Base-by-base conservation (phyloP, 805 yeast species). In the Saturnispora besseyi region DNA sequence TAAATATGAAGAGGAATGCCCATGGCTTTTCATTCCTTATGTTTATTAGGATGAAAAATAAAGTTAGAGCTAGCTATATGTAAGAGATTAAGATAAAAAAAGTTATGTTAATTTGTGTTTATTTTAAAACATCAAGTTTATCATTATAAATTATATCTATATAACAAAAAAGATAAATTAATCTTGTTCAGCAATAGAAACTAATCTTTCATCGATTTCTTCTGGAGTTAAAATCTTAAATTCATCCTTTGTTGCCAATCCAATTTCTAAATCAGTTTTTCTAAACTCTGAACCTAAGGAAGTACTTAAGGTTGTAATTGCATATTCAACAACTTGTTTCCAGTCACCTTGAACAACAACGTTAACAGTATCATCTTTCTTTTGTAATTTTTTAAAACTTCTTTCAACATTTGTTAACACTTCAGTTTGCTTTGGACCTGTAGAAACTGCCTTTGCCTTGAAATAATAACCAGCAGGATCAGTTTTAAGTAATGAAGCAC, bases 351-450 rank as follows among this genome's bases (percentile, higher is more conserved):
- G 76, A 12, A 82, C 82, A 53, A 71, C 63, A 32, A 54, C 57
- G 58, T 76, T 79, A 34, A 55, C 53, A 36, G 54, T 54, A 30
- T 51, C 48, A 41, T 56, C 53, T 21, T 54, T 45, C 50, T 61
- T 63, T 51, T 58, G 59, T 59, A 70, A 73, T 66, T 79, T 79
- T 74, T 93, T 93, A 68, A 82, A 85, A 62, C 84, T 85, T 74
- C 91, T 91, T 65, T 93, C 97, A 61, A 93, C 75, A 57, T 84
- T 81, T 43, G 95, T 88, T 53, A 83, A 81, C 41, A 95, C 87
- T 69, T 93, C 98, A 67, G 90, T 97, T 71, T 90, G 97, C 69
- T 91, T 93, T 49, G 97, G 97, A 3, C 99, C 99, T 3, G 96
- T 86, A 9, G 97, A 82, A 30, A 89, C 83, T 2, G 98, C 98